Base-by-base conservation (phyloP, 2,329 filamentous ascomycete species). In the Fusarium citri region DNA sequence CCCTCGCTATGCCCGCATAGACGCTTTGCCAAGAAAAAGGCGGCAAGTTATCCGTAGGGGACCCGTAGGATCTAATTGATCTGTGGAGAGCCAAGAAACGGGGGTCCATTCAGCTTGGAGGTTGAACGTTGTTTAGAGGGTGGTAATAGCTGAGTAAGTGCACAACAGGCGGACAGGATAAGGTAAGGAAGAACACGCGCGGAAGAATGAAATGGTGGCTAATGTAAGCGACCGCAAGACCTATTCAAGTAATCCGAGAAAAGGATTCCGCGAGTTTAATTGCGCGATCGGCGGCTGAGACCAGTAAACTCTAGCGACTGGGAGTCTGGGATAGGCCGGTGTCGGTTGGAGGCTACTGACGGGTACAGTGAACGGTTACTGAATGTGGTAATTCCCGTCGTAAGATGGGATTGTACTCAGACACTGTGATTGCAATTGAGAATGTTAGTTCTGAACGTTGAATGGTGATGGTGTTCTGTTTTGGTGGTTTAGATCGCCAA, bases 1-100 rank as follows among this genome's bases (percentile, higher is more conserved):
- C 55, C 63, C 63, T 66, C 63, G 23, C 30, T 66, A 66, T 54
- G 47, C 37, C 63, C 63, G 62, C 34, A 6, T 60, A 66, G 31
- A 55, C 63, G 55, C 63, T 66, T 66, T 62, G 63, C 63, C 63
- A 66, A 66, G 63, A 42, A 10, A 11, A 18, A 41, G 23, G 34
- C 49, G 49, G 49, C 49, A 53, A 53, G 14, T 53, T 53, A 53
- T 53, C 49, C 49, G 49, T 53, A 42, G 23, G 31, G 6, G 34
- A 37, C 34, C 34, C 34, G 34, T 37, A 37, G 34, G 41, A 26
- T 34, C 12, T 42, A 28, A 26, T 42, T 53, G 49, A 53, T 42
- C 22, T 34, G 31, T 31, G 41, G 57, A 45, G 49, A 59, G 49
- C 48, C 50, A 55, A 55, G 50, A 53, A 53, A 42, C n/a, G 10